These are phyloP conservation scores for Lepidium sativum DNA, from an alignment of 345 rosid species.

Conservation along the genomic window DNA sequence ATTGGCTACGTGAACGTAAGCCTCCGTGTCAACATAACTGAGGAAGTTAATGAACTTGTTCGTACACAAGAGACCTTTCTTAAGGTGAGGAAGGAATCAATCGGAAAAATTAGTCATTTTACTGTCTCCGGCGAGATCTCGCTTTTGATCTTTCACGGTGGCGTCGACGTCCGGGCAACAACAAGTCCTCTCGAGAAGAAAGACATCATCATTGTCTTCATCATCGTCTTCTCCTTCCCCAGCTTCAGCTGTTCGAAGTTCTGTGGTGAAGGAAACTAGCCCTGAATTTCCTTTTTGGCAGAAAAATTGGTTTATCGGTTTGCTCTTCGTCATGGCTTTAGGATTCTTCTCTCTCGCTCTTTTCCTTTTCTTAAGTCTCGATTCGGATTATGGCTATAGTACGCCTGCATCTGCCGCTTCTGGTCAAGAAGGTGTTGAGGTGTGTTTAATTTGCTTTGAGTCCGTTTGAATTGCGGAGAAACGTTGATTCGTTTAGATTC, in stretches of 20 bases:
- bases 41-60: neutral
- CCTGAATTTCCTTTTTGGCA: constrained; percentile 60
- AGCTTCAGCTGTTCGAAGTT: constrained; percentile 23
- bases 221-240: constrained; percentile 26
- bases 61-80: neutral
- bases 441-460: constrained; percentile 2
- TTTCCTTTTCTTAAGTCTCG: constrained; percentile 61
- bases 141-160: constrained; percentile 46
- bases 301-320: constrained; percentile 70
- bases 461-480: neutral
- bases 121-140: constrained; percentile 23
- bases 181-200: constrained; percentile 47
- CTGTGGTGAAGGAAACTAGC: constrained; percentile 8
- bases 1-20: constrained; percentile 5
- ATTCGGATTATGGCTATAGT: constrained; percentile 39
- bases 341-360: constrained; percentile 59
- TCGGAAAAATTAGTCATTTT: neutral
- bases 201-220: constrained; percentile 30
- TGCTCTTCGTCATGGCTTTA: constrained; percentile 62
- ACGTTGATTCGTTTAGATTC: neutral
- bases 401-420: constrained; percentile 52
- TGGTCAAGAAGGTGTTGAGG: constrained; percentile 68
- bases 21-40: constrained; percentile 3
- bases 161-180: constrained; percentile 75
- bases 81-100: neutral